phyloP scores from a whole-genome alignment of 1,284 basidiomycete genomes.

The Cutaneotrichosporon sp. region DNA sequence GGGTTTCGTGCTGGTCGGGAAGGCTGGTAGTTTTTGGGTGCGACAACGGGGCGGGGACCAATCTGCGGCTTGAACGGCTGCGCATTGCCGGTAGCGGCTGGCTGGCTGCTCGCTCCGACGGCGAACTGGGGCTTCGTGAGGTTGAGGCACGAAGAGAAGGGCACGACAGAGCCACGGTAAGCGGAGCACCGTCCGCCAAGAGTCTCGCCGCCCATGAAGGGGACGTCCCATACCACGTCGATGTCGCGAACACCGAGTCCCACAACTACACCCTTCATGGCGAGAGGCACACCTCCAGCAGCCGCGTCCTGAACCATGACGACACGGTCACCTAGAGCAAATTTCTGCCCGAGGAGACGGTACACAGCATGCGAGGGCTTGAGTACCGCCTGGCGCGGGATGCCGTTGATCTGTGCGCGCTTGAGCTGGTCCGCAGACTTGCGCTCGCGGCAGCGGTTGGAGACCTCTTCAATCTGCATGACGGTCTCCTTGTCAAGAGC shows the following conservation, averaged over 20 bases:
- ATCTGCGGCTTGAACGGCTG: constrained; percentile 61
- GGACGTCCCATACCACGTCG: constrained; percentile 95
- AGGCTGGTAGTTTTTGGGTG: constrained; percentile 60
- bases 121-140: constrained; percentile 74
- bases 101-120: constrained; percentile 53
- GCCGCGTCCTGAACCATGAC: constrained; percentile 87
- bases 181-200: constrained; percentile 84
- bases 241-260: constrained; percentile 79
- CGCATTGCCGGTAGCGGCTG: constrained; percentile 37
- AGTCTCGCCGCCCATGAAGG: constrained; percentile 89
- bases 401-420: constrained; percentile 81
- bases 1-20: constrained; percentile 40
- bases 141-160: constrained; percentile 80
- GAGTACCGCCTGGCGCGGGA: constrained; percentile 89
- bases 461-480: constrained; percentile 60
- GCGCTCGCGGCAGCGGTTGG: neutral
- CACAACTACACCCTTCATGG: constrained; percentile 88
- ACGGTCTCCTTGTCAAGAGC: constrained; percentile 83
- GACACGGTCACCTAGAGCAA: constrained; percentile 88
- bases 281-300: constrained; percentile 80
- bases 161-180: constrained; percentile 79
- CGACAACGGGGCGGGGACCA: constrained; percentile 61
- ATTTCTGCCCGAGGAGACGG: constrained; percentile 84
- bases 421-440: constrained; percentile 59
- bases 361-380: constrained; percentile 89